phyloP scores from a whole-genome alignment of 2,329 filamentous ascomycete species.

The Verticillium tricorpus region DNA sequence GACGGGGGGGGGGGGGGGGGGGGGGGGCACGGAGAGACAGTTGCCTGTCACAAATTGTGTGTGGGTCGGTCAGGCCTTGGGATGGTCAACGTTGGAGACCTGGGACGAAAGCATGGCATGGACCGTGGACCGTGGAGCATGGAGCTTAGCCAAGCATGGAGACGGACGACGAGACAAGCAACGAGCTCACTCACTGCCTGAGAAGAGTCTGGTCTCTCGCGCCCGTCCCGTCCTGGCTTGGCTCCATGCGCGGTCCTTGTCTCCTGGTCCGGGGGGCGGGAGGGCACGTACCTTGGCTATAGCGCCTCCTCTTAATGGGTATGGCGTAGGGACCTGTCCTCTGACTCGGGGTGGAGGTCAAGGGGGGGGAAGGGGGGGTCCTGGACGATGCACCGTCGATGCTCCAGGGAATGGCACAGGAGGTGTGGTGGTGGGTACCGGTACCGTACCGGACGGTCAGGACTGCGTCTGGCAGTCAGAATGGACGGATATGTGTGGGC shows the following conservation, averaged over 20 bases:
- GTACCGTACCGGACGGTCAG: conserved; percentile 5
- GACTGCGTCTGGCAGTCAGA: not conserved
- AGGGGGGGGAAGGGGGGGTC: conserved; percentile 9
- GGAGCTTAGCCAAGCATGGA: conserved; percentile 17
- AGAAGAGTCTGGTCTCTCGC: not conserved
- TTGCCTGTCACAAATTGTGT: conserved; percentile 53
- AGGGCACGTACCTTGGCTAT: conserved; percentile 18
- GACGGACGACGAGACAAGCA: conserved; percentile 4
- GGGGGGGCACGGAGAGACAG: conserved; percentile 17
- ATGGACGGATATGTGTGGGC: conserved; percentile 3
- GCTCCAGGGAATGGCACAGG: not conserved
- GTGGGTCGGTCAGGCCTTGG: conserved; percentile 36
- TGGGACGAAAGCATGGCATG: conserved; percentile 29
- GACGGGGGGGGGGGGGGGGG: not conserved
- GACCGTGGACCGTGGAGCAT: not conserved
- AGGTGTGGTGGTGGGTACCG: conserved; percentile 9
- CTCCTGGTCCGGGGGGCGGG: conserved; percentile 4
- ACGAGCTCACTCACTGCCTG: not conserved
- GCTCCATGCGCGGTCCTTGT: not conserved
- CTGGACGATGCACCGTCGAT: conserved; percentile 19
- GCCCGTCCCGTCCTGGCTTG: not conserved
- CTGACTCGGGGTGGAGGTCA: conserved; percentile 9
- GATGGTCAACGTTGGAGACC: conserved; percentile 21
- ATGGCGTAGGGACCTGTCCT: conserved; percentile 11
- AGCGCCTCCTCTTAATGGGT: conserved; percentile 35